Base-by-base conservation (phyloP, 1,284 basidiomycete species). In the Moniliella sp. region DNA sequence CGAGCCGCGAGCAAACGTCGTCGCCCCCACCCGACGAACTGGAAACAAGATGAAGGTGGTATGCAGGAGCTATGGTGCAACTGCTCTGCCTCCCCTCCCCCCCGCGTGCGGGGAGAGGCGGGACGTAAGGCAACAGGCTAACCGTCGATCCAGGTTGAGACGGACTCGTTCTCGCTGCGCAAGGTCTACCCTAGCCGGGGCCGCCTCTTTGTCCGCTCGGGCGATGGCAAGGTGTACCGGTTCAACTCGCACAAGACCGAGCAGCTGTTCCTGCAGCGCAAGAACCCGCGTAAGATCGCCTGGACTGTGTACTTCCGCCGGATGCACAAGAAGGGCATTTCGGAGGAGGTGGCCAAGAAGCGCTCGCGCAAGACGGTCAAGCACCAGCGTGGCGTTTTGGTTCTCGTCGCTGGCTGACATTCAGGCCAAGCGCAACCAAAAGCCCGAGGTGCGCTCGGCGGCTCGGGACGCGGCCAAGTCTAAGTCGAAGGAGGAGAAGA, bases 281-380 rank as follows among this genome's bases (percentile, higher is more conserved):
- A 97, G 72, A 97, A 97, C 73, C 88, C 91, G 35, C 81, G 88
- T 64, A 94, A 97, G 76, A 84, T 97, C 66, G 79, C 88, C 48
- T 97, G 88, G 91, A 97, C 88, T 39, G 70, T 74, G 60, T 76
- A 84, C 40, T 97, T 81, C 75, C 79, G 88, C 55, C 78, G 83
- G 57, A 84, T 93, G 76, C 91, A 97, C 75, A 93, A 91, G 76
- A 97, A 97, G 78, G 88, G 86, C 65, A 74, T 97, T 64, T 83
- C 84, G 34, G 88, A 97, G 69, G 88, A 97, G 42, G 76, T 86
- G 34, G 81, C 84, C 61, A 97, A 94, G 83, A 93, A 91, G 72
- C 79, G 86, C 54, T 81, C 80, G 38, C 80, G 86, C 66, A 77
- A 78, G 66, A 86, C 82, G 45, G 82, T 94, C 62, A 97, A 97